Evolutionary conservation across 768 basidiomycete genomes (phyloP), one percentile per base, ranked within the genome.

Genomic region (Auriscalpium microsporum): DNA sequence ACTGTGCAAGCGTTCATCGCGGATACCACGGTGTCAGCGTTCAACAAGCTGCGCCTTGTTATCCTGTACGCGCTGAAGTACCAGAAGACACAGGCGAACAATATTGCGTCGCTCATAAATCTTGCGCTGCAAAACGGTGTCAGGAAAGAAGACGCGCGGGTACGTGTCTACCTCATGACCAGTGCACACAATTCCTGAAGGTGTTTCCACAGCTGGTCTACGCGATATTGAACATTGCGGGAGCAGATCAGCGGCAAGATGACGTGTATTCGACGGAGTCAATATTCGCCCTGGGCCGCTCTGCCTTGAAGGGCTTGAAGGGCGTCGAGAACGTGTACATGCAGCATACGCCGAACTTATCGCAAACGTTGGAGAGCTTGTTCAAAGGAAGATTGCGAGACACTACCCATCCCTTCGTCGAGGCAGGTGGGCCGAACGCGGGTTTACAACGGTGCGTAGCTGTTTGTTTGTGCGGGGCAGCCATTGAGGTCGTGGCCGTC

Each of bases 301-400:
- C 90, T 34, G 96, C 94, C 0, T 68, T 99, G 63, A 97, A 97
- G 67, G 96, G 96, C 7, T 74, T 99, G 48, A 96, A 96, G 79
- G 96, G 96, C 2, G 95, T 98, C 4, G 96, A 99, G 71, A 99
- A 99, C 64, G 94, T 98, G 14, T 99, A 97, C 68, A 99, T 93
- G 54, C 96, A 98, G 63, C 96, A 98, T 64, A 85, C 84, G 14
- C 96, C 96, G 8, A 94, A 94, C 69, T 75, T 99, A 6, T 84
- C 88, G 1, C 87, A 96, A 65, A 98, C 95, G 2, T 71, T 98
- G 14, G 96, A 99, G 64, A 79, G 88, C 52, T 71, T 99, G 4
- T 80, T 94, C 64, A 91, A 83, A 66, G 94, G 94, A 10, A 78
- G 87, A 53, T 70, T 99, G 56, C 84, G 82, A 62, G 96, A 99